Base-by-base conservation (phyloP, 2,329 filamentous ascomycete genomes). In the Sclerotinia minor region DNA sequence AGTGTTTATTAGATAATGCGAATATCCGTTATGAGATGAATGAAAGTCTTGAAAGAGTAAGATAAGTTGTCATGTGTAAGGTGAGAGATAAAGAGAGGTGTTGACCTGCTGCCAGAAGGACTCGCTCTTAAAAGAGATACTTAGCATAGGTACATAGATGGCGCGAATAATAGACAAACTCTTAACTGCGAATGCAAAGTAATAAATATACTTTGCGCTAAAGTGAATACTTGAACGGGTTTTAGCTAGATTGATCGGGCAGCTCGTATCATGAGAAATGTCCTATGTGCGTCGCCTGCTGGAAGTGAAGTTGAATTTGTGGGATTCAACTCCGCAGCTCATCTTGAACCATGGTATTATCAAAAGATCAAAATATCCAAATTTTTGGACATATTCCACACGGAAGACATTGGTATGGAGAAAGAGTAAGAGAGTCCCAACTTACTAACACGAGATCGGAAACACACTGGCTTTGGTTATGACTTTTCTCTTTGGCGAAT, bases 121-220 rank as follows among this genome's bases (percentile, higher is more conserved):
- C 8, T 35, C 17, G 3, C 26, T 35, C 11, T 35, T 17, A 7
- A 0, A 1, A 24, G 44, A 5, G 5, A 35, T 5, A 9, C 7
- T 1, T 35, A 11, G 3, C 6, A 49, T 3, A 49, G 21, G 21
- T 11, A n/a, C n/a, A n/a, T n/a, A n/a, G n/a, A n/a, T n/a, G n/a
- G n/a, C n/a, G n/a, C 2, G 4, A 6, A 38, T 38, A 7, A 29
- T 29, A 29, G 1, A 13, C n/a, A 55, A 21, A n/a, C 19, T 2
- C 17, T 5, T 59, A 9, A 13, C n/a, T 5, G 8, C 17, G 6
- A 5, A 6, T 47, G 11, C 17, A 1, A 13, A 24, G n/a, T n/a
- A n/a, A n/a, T n/a, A 13, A 6, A 0, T 24, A 49, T 2, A 17
- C 7, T 0, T 1, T 6, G 4, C 6, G 2, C 32, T 21, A 13